Evolutionary conservation across 768 basidiomycete genomes (phyloP), one percentile per base, ranked within the genome.

Genomic region (Leccinum disarticulatum): DNA sequence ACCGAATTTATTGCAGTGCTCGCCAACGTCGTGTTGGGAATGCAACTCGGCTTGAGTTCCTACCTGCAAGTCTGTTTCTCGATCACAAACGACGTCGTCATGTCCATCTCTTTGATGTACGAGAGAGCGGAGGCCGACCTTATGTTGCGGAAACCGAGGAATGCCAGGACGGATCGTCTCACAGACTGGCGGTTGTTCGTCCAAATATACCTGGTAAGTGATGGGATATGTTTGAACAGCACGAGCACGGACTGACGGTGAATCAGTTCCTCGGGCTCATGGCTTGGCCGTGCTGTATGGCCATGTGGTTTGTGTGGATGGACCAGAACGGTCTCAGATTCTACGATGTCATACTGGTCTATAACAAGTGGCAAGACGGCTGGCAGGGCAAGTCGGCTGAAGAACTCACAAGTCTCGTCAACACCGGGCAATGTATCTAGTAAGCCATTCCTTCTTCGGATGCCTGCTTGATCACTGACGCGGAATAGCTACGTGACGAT

Each of bases 1-100:
- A 80, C 83, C 17, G 84, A 87, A 63, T 79, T 85, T 59, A 79
- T 84, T 75, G 76, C 75, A 1, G 82, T 87, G 54, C 73, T 87
- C 11, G 60, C 80, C 51, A 85, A 84, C 58, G 81, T 84, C 38
- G 71, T 85, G 64, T 68, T 86, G 30, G 86, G 86, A 54, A 81
- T 87, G 67, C 86, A 85, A 54, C 79, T 84, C 54, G 74, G 81
- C 6, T 74, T 87, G 41, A 81, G 80, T 64, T 81, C 82, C 4
- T 81, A 79, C 59, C 69, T 85, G 14, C 84, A 86, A 70, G 77
- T 80, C 59, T 77, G 84, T 67, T 82, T 84, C 70, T 84, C 80
- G 59, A 81, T 82, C 48, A 75, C 74, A 8, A 83, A 81, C 52
- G 83, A 84, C 54, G 79, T 83, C 25, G 71, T 80, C 51, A 81